Percentiles rank a stretch among this genome's conserved stretches.
Conservation (phyloP, 1,284 basidiomycete species). For the Apiotrichum porosum region DNA sequence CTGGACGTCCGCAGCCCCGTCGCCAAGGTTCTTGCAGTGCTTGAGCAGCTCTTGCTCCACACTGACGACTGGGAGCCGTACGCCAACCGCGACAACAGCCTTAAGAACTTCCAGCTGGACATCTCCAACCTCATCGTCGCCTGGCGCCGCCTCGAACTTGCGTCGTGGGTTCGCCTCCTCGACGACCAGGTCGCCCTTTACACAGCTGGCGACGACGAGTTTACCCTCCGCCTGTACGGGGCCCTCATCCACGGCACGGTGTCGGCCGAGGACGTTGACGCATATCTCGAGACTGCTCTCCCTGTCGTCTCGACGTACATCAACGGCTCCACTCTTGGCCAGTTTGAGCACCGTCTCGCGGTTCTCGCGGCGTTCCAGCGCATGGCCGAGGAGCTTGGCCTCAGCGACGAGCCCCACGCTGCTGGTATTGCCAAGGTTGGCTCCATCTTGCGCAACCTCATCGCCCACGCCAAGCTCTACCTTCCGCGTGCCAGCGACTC, state of each 20-base stretch:
- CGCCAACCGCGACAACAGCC: constrained; percentile 77
- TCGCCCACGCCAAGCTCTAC: constrained; percentile 66
- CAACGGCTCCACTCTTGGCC: constrained; percentile 71
- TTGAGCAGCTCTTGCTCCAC: constrained; percentile 82
- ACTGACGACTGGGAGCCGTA: constrained; percentile 97
- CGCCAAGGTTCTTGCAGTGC: constrained; percentile 73
- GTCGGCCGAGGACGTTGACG: constrained; percentile 48
- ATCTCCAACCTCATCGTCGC: constrained; percentile 73
- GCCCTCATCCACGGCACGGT: constrained; percentile 64
- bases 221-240: constrained; percentile 93
- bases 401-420: constrained; percentile 41
- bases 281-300: constrained; percentile 60
- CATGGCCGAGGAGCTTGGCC: constrained; percentile 37
- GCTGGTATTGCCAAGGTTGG: constrained; percentile 53
- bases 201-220: constrained; percentile 62
- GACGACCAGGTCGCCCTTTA: constrained; percentile 65
- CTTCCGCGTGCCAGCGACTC: constrained; percentile 53
- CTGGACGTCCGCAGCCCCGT: constrained; percentile 69
- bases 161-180: constrained; percentile 79
- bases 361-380: constrained; percentile 66
- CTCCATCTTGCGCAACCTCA: constrained; percentile 64
- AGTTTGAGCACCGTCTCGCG: constrained; percentile 66
- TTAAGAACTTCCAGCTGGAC: constrained; percentile 63
- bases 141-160: constrained; percentile 86
- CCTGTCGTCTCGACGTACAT: constrained; percentile 81